phyloP scores from a whole-genome alignment of 106 monocot species.

The Dendrobium nobile region DNA sequence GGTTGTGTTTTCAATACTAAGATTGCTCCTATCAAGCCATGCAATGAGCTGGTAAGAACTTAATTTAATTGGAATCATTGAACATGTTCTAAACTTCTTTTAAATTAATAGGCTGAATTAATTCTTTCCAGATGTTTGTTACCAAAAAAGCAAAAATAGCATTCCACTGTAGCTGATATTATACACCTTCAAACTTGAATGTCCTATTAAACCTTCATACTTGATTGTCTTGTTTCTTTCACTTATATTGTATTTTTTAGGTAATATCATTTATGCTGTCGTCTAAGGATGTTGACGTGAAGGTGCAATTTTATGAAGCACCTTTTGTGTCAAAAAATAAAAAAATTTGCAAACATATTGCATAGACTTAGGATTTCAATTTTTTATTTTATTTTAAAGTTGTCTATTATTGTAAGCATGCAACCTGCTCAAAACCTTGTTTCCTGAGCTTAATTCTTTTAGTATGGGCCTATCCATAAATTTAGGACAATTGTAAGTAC shows the following conservation, averaged over 20 bases:
- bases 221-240: neutral
- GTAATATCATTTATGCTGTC: neutral
- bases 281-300: neutral
- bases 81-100: neutral
- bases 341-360: neutral
- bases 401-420: neutral
- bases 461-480: neutral
- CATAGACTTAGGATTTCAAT: neutral
- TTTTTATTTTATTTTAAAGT: neutral
- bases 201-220: neutral
- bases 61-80: conserved; percentile 3
- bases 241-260: neutral
- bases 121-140: neutral
- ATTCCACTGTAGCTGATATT: neutral
- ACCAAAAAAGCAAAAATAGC: neutral
- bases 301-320: neutral
- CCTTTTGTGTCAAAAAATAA: neutral
- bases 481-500: neutral
- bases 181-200: neutral
- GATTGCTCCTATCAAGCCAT: conserved; percentile 74
- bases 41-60: conserved; percentile 86
- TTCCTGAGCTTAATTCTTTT: neutral
- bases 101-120: neutral
- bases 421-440: neutral
- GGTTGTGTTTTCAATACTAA: conserved; percentile 56